Base-by-base conservation (phyloP, 2,329 filamentous ascomycete species). In the Ilyonectria robusta region DNA sequence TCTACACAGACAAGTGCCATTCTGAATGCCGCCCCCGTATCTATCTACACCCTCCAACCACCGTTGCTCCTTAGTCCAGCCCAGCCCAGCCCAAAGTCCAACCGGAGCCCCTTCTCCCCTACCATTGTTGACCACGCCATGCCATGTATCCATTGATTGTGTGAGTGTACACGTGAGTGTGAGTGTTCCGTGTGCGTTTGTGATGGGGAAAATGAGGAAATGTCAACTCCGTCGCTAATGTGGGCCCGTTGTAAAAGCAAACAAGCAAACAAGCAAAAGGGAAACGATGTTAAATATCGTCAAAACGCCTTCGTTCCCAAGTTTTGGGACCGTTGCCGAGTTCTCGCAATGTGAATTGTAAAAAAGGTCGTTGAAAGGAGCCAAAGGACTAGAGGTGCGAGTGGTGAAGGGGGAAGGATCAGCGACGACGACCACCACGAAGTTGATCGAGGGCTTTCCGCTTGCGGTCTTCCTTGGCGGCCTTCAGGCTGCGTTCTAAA, bases 401-500 rank as follows among this genome's bases (percentile, higher is more conserved):
- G 19, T 37, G 50, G 44, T 42, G 46, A 40, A 35, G 40, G 46
- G 26, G 26, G 19, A n/a, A 47, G 26, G 47, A 53, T 68, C 62
- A 80, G 66, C 73, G 75, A 57, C 78, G 77, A 61, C 74, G 76
- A 53, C 74, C 73, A 13, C 73, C 72, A 64, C 80, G 76, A 35
- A 80, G 70, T 33, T 79, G 73, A 44, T 83, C 83, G 5, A 84
- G 70, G 3, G 78, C 80, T 65, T 81, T 78, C 23, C 82, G 83
- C 73, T 84, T 87, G 37, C 82, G 81, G 70, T 88, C 87, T 72
- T 89, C 85, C 79, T 92, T 92, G 75, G 91, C 89, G 2, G 84
- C 83, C 80, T 88, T 92, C 64, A 89, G 85, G 59, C 81, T 82
- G 75, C 84, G 87, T 78, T 92, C 91, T 47, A 92, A 85, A 3